These are phyloP conservation scores for Paramecium primaurelia DNA, from an alignment of 73 alveolate genomes.

Conservation along the genomic window DNA sequence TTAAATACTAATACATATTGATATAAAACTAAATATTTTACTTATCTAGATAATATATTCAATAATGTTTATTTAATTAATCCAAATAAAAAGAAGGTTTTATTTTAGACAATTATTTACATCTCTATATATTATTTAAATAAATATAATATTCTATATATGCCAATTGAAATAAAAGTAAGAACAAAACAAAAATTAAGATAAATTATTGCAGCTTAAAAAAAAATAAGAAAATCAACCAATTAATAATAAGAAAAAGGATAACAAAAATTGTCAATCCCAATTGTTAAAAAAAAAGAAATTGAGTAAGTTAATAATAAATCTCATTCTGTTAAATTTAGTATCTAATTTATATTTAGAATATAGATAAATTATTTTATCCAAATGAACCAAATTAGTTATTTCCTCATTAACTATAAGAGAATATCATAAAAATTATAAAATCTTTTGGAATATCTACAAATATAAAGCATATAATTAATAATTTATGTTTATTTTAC, in stretches of 20 bases:
- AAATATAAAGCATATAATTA: neutral
- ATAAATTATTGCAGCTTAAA: neutral
- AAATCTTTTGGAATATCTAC: neutral
- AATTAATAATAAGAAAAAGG: neutral
- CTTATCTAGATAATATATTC: no score
- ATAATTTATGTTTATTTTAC: neutral
- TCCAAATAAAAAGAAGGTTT: neutral
- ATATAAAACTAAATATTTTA: neutral
- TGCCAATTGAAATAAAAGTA: neutral
- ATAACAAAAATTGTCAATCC: neutral
- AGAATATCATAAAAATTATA: neutral
- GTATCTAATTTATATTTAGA: neutral
- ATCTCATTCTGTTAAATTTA: neutral
- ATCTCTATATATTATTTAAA: neutral
- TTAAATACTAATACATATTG: neutral
- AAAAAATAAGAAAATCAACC: neutral
- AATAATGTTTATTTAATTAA: neutral
- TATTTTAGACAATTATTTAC: neutral
- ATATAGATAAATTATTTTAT: neutral
- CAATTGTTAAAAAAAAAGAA: neutral
- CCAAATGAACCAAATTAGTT: neutral
- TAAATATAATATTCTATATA: neutral
- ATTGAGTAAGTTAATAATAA: neutral
- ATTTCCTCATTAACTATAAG: neutral
- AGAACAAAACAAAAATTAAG: neutral